Conservation (phyloP, 148 eudicot species). For the Dianthus caryophyllus region DNA sequence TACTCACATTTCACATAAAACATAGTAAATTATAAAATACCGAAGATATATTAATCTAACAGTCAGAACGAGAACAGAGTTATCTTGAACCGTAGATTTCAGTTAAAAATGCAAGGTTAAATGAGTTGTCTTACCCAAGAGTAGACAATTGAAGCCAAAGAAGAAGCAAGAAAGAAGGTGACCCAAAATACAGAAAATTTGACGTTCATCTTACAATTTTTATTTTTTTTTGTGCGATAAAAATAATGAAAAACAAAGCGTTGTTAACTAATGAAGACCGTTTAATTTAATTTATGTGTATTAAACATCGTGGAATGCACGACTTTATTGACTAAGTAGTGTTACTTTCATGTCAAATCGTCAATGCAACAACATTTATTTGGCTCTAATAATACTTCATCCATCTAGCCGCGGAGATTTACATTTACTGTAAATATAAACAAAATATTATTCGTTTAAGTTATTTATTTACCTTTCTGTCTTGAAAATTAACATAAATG, state of each 20-base stretch:
- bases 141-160: conserved; percentile 4
- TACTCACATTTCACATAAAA: too few relatives aligned
- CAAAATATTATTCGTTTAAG: too few relatives aligned
- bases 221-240: background rate
- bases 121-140: conserved; percentile 19
- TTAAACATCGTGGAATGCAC: conserved; percentile 7
- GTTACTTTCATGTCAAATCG: background rate
- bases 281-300: background rate
- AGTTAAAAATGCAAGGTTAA: background rate
- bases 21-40: too few relatives aligned
- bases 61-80: too few relatives aligned
- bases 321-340: background rate
- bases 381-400: too few relatives aligned
- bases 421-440: too few relatives aligned
- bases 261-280: background rate
- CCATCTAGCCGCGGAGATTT: too few relatives aligned
- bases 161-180: conserved; percentile 16
- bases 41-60: too few relatives aligned
- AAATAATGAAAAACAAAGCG: background rate
- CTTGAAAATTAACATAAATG: too few relatives aligned
- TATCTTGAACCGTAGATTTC: too few relatives aligned
- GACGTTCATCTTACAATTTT: conserved; percentile 11
- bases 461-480: too few relatives aligned
- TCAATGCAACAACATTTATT: too few relatives aligned
- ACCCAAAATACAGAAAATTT: conserved; percentile 10